phyloP scores from a whole-genome alignment of 2,329 filamentous ascomycete genomes.

The Aspergillus sp. region DNA sequence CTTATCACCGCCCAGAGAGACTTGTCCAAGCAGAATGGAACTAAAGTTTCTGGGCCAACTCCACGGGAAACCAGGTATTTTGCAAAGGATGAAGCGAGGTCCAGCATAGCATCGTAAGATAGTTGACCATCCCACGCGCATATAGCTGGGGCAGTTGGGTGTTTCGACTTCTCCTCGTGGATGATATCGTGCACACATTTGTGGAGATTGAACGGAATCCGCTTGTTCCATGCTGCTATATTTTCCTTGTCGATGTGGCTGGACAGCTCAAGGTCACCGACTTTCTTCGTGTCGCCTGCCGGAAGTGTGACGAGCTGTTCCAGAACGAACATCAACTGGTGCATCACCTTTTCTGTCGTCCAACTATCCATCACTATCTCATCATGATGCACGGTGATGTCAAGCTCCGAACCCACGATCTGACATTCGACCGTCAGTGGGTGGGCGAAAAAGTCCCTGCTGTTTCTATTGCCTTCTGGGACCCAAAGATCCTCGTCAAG shows the following conservation, averaged over 20 bases:
- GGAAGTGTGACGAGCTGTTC: constrained; percentile 31
- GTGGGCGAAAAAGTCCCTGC: constrained; percentile 59
- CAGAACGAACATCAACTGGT: constrained; percentile 47
- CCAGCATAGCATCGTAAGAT: constrained; percentile 31
- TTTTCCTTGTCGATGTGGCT: constrained; percentile 34
- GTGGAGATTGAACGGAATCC: constrained; percentile 22
- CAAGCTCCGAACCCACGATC: constrained; percentile 52
- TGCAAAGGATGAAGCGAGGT: constrained; percentile 29
- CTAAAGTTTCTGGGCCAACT: constrained; percentile 31
- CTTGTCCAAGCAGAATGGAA: constrained; percentile 36
- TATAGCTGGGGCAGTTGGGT: constrained; percentile 31
- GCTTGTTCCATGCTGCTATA: constrained; percentile 33
- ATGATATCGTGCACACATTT: constrained; percentile 35
- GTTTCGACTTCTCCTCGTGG: constrained; percentile 20
- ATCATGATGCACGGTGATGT: constrained; percentile 65
- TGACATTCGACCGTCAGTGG: constrained; percentile 66
- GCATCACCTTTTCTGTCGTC: constrained; percentile 55
- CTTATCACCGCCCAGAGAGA: constrained; percentile 35
- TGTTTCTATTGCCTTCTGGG: constrained; percentile 50
- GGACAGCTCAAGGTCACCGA: constrained; percentile 30
- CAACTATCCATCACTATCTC: constrained; percentile 55
- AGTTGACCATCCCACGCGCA: constrained; percentile 37
- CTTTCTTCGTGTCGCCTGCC: constrained; percentile 19
- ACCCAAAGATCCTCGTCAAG: constrained; percentile 29
- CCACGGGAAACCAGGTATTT: constrained; percentile 30